Conservation (phyloP, 2,329 filamentous ascomycete genomes). For the Tympanopsis confertula region DNA sequence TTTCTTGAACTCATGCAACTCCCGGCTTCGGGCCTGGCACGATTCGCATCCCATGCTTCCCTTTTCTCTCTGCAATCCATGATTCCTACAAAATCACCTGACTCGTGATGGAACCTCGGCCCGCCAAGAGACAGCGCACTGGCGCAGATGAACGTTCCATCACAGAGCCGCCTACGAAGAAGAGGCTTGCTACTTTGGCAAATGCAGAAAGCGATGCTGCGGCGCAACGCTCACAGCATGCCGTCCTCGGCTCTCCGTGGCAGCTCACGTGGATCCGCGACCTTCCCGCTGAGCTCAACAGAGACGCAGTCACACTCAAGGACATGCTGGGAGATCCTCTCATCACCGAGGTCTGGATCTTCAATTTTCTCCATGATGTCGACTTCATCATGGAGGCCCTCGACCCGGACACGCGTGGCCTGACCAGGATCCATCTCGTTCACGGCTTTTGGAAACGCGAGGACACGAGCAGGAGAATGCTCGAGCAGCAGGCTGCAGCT, state of each 20-base stretch:
- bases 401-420: constrained; percentile 37
- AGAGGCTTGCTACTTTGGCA: no score
- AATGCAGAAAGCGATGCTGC: no score
- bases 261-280: constrained; percentile 45
- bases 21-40: no score
- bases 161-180: no score
- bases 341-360: constrained; percentile 41
- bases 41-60: no score
- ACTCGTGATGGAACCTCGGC: no score
- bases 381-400: constrained; percentile 45
- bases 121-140: no score
- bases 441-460: constrained; percentile 61
- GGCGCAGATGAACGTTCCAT: no score
- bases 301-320: constrained; percentile 38
- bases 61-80: no score
- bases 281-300: constrained; percentile 36
- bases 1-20: no score
- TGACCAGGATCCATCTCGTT: constrained; percentile 44
- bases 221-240: no score
- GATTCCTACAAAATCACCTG: no score
- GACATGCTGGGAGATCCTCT: constrained; percentile 51
- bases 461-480: constrained; percentile 39
- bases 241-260: constrained; percentile 37
- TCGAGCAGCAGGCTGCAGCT: constrained; percentile 50
- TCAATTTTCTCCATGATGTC: constrained; percentile 42